These are phyloP conservation scores for Mortierella sp. DNA, from an alignment of 371 early-diverging fungal species.

Conservation along the genomic window DNA sequence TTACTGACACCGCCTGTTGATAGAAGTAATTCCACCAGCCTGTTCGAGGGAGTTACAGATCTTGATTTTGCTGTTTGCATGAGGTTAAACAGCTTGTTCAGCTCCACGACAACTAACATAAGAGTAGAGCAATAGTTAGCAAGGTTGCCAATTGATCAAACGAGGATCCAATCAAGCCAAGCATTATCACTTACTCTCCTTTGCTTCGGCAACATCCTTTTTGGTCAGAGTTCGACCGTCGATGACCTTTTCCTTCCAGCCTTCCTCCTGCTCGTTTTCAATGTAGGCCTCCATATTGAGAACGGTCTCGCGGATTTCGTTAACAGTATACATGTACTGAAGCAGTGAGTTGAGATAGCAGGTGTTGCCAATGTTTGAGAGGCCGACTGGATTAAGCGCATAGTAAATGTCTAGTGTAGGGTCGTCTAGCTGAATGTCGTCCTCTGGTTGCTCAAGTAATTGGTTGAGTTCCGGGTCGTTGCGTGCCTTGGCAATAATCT, in stretches of 20 bases:
- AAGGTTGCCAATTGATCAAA: neutral
- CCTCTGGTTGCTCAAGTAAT: constrained; percentile 38
- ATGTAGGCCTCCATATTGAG: constrained; percentile 65
- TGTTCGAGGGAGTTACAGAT: constrained; percentile 18
- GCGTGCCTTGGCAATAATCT: constrained; percentile 27
- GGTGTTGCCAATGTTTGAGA: constrained; percentile 92
- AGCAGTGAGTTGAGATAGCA: constrained; percentile 92
- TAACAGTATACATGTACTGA: constrained; percentile 85
- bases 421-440: constrained; percentile 14
- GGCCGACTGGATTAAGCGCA: constrained; percentile 74
- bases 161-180: neutral
- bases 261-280: constrained; percentile 65
- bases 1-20: constrained; percentile 18
- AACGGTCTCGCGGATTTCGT: constrained; percentile 75
- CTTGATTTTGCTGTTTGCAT: constrained; percentile 29
- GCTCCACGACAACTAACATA: constrained; percentile 51
- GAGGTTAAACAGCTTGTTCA: constrained; percentile 57
- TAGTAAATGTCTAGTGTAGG: constrained; percentile 32
- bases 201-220: constrained; percentile 64
- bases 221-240: constrained; percentile 74
- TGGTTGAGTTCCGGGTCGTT: constrained; percentile 23
- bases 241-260: constrained; percentile 65
- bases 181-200: constrained; percentile 58
- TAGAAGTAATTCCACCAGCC: constrained; percentile 42
- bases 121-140: neutral